phyloP scores from a whole-genome alignment of 768 basidiomycete species.

The Amanita fuliginea region DNA sequence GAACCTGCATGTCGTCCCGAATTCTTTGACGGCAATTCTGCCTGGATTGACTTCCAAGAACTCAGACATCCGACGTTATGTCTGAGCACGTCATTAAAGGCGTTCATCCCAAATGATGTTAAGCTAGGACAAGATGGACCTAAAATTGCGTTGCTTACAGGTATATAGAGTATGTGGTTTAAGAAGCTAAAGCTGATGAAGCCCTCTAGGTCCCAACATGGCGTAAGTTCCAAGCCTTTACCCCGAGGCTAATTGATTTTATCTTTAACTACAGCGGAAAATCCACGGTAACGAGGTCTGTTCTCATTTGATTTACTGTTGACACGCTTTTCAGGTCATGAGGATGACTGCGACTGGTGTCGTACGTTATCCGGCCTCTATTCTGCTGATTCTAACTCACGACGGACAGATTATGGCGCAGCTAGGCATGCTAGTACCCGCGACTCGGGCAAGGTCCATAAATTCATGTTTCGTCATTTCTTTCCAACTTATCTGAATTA shows the following conservation, averaged over 20 bases:
- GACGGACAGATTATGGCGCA: conserved; percentile 74
- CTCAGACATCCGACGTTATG: conserved; percentile 84
- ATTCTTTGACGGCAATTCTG: conserved; percentile 70
- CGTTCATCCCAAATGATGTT: conserved; percentile 92
- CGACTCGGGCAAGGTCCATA: conserved; percentile 62
- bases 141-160: conserved; percentile 79
- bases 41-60: conserved; percentile 80
- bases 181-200: not conserved
- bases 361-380: conserved; percentile 26
- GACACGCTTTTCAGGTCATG: conserved; percentile 43
- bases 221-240: conserved; percentile 38
- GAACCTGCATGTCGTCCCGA: conserved; percentile 91
- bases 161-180: conserved; percentile 24
- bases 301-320: not conserved
- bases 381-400: not conserved
- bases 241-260: conserved; percentile 3
- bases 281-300: conserved; percentile 21
- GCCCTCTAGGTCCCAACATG: conserved; percentile 66
- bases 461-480: not conserved
- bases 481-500: conserved; percentile 3
- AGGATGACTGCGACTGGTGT: conserved; percentile 95
- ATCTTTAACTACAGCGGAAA: conserved; percentile 18
- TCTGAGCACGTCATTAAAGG: conserved; percentile 45
- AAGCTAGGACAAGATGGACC: conserved; percentile 69
- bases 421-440: conserved; percentile 92